Evolutionary conservation across 768 basidiomycete species (phyloP), one percentile per base, ranked within the genome.

Genomic region (Phylloporus sp.): DNA sequence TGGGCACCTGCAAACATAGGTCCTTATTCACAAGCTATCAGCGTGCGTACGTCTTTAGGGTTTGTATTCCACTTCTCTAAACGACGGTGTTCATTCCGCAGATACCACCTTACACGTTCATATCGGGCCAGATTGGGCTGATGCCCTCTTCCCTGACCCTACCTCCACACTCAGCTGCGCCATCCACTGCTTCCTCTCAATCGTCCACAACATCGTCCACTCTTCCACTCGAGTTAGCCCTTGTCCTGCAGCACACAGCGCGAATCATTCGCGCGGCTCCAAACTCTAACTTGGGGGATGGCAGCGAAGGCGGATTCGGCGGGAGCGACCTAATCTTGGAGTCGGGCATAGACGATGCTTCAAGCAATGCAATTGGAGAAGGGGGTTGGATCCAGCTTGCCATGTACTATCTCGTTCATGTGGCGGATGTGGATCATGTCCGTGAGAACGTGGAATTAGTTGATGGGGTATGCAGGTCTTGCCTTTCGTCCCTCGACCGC

Each of bases 1-100:
- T 99, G 96, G 96, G 96, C 94, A 22, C 93, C 96, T 11, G 96
- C 96, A 9, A 99, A 98, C 63, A 98, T 99, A 44, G 96, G 96
- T 0, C 96, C 96, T 5, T 99, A 99, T 66, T 96, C 92, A 5
- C 96, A 99, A 68, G 87, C 91, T 2, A 79, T 97, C 53, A 72
- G 75, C 42, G 95, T 94, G 43, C 57, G 81, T 69, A 43, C 34
- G 40, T 53, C 34, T 20, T 36, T 22, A 1, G 26, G 34, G 26
- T 36, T 24, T 15, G 26, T 33, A 15, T 4, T 20, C 27, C 20
- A 37, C 13, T 40, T 22, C 20, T 45, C 34, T 38, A 33, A 49
- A 23, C 9, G 18, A 23, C 15, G 3, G 20, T 34, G 22, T 49
- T 42, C 31, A 22, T 35, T 38, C 3, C 38, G 8, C 55, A 95